Percentiles rank a stretch among this genome's conserved stretches.
phyloP scores from a whole-genome alignment of 164 flowering plant genomes.

The Piper longum region DNA sequence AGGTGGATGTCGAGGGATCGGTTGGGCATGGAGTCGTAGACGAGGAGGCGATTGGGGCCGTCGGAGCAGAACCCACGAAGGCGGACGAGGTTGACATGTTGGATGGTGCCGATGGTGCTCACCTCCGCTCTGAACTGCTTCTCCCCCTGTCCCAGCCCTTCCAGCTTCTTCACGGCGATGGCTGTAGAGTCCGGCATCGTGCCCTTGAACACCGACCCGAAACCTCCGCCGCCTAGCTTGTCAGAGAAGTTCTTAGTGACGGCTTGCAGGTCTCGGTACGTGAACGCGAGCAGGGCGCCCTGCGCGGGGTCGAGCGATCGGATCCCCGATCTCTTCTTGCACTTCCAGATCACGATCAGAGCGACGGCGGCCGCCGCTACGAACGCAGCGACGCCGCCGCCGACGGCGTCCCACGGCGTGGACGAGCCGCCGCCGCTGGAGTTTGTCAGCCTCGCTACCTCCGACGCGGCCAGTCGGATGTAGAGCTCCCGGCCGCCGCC shows the following conservation, averaged over 20 bases:
- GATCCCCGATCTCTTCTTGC: not conserved
- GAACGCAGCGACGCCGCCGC: no score
- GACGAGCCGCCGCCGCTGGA: constrained; percentile 3
- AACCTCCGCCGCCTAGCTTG: constrained; percentile 37
- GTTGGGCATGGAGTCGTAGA: constrained; percentile 44
- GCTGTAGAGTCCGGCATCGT: constrained; percentile 19
- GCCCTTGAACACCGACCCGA: constrained; percentile 41
- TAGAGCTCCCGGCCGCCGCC: not conserved
- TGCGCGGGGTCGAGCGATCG: not conserved
- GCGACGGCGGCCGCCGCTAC: no score
- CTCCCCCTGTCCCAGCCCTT: constrained; percentile 32
- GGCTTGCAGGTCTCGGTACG: constrained; percentile 8
- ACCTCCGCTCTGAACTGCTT: constrained; percentile 50
- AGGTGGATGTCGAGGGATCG: constrained; percentile 28
- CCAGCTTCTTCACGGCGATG: constrained; percentile 37
- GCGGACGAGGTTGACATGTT: constrained; percentile 39
- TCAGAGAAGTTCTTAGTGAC: constrained; percentile 41
- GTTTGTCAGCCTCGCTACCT: not conserved
- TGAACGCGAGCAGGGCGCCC: not conserved
- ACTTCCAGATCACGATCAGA: no score
- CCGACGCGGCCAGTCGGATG: not conserved
- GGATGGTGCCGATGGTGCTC: constrained; percentile 51
- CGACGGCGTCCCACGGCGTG: constrained; percentile 1
- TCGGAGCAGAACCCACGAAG: constrained; percentile 44
- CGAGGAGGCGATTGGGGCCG: constrained; percentile 24